phyloP scores from a whole-genome alignment of 106 monocot species.

The Agapanthus africanus region DNA sequence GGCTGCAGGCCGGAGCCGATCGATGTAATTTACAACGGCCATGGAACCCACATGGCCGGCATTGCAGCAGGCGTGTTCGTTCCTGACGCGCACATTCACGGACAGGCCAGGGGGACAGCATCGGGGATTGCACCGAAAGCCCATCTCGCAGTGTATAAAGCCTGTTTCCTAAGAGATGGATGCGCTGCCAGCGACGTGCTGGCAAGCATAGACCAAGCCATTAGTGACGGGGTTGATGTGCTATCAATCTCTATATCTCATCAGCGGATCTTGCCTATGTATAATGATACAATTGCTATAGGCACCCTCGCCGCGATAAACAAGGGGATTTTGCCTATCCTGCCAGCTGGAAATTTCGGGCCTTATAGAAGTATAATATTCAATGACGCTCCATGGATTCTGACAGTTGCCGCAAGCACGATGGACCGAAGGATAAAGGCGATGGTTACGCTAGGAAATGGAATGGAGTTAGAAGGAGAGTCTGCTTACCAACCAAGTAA shows the following conservation, averaged over 20 bases:
- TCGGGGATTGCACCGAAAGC: conserved; percentile 25
- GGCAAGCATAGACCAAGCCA: conserved; percentile 21
- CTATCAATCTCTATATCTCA: conserved; percentile 11
- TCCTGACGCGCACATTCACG: conserved; percentile 12
- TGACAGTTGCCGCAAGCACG: conserved; percentile 23
- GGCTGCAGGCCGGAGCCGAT: not conserved
- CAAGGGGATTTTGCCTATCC: conserved; percentile 14
- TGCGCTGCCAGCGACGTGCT: conserved; percentile 4
- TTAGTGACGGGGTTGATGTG: conserved; percentile 27
- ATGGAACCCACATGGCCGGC: conserved; percentile 36
- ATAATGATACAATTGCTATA: conserved; percentile 8
- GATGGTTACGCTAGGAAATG: conserved; percentile 18
- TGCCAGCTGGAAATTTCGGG: conserved; percentile 13
- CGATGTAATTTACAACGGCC: conserved; percentile 8
- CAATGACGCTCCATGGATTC: conserved; percentile 38
- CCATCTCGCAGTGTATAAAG: conserved; percentile 20
- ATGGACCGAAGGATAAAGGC: conserved; percentile 14
- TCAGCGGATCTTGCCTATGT: not conserved
- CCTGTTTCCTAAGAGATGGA: not conserved
- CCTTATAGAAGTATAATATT: not conserved
- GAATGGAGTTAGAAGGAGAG: conserved; percentile 14
- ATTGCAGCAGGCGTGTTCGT: conserved; percentile 28
- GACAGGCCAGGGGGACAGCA: conserved; percentile 29
- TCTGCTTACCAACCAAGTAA: too few species aligned
- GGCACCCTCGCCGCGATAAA: conserved; percentile 16